These are phyloP conservation scores for Nakazawaea populi DNA, from an alignment of 805 yeast species.

Conservation along the genomic window DNA sequence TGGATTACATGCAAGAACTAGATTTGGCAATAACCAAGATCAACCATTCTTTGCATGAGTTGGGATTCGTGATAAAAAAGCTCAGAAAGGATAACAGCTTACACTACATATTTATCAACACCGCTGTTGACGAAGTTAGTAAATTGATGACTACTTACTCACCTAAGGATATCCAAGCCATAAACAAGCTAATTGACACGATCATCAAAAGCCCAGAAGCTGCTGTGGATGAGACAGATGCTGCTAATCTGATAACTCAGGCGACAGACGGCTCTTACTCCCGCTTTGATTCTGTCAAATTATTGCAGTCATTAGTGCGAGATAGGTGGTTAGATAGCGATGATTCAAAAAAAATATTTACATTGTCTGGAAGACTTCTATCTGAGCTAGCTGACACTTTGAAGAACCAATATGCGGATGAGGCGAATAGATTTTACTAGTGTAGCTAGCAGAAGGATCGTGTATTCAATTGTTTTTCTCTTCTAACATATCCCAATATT, in stretches of 20 bases:
- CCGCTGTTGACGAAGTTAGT: slow-evolving; percentile 31
- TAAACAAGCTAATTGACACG: slow-evolving; percentile 38
- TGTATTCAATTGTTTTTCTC: slow-evolving; percentile 2
- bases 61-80: slow-evolving; percentile 39
- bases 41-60: slow-evolving; percentile 23
- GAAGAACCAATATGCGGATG: slow-evolving; percentile 24
- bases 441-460: too few species aligned
- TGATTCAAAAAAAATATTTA: slow-evolving; percentile 26
- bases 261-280: slow-evolving; percentile 18
- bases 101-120: slow-evolving; percentile 35
- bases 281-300: slow-evolving; percentile 32
- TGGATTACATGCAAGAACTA: slow-evolving; percentile 5
- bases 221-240: slow-evolving; percentile 28
- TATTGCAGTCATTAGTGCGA: slow-evolving; percentile 34
- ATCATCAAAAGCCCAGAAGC: slow-evolving; percentile 26
- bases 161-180: slow-evolving; percentile 34
- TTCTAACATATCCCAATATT: slow-evolving; percentile 41
- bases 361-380: slow-evolving; percentile 33
- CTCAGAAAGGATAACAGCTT: slow-evolving; percentile 29
- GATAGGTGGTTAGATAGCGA: slow-evolving; percentile 49
- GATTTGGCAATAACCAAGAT: slow-evolving; percentile 15
- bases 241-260: slow-evolving; percentile 23
- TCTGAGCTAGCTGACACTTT: slow-evolving; percentile 43
- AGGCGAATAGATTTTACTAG: slow-evolving; percentile 16
- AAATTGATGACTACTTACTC: slow-evolving; percentile 27